These are phyloP conservation scores for Pseudogymnoascus sp. DNA, from an alignment of 2,329 filamentous ascomycete species.

Conservation along the genomic window DNA sequence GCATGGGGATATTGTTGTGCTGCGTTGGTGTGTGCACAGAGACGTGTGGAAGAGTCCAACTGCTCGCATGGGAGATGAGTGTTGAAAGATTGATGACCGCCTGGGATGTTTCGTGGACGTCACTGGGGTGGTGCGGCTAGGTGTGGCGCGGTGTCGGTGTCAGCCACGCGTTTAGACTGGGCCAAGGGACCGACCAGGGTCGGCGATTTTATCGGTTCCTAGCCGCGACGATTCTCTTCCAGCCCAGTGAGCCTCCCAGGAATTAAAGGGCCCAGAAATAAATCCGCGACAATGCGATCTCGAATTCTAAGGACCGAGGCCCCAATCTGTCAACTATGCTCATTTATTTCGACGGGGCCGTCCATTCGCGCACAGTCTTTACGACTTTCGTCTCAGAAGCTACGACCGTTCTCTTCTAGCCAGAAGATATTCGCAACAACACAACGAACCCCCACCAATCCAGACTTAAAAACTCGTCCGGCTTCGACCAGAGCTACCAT, in stretches of 20 bases:
- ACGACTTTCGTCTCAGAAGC: constrained; percentile 13
- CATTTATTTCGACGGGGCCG: constrained; percentile 25
- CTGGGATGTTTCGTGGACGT: constrained; percentile 8
- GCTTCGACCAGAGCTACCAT: not conserved
- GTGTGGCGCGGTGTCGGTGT: constrained; percentile 6
- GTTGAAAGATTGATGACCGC: constrained; percentile 6
- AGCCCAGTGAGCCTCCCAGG: not conserved
- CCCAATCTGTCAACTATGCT: constrained; percentile 38
- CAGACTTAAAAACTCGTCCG: not conserved
- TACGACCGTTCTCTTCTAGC: constrained; percentile 18
- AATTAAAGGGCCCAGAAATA: not conserved
- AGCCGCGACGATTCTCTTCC: not conserved
- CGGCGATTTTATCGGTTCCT: not conserved
- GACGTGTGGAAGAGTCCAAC: not conserved
- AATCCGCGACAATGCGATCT: constrained; percentile 32
- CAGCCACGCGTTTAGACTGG: constrained; percentile 2
- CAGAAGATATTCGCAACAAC: constrained; percentile 14
- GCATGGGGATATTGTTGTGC: not conserved
- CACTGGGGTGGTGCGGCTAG: constrained; percentile 7
- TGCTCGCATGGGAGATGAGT: not conserved
- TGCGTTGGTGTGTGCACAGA: not conserved
- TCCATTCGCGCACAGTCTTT: constrained; percentile 6
- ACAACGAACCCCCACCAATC: not conserved
- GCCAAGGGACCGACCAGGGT: constrained; percentile 7
- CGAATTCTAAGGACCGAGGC: constrained; percentile 23